A percentile compares a stretch with the other conserved stretches of the same genome.
phyloP scores from a whole-genome alignment of 2,329 filamentous ascomycete genomes.

The Penicillium brasilianum region DNA sequence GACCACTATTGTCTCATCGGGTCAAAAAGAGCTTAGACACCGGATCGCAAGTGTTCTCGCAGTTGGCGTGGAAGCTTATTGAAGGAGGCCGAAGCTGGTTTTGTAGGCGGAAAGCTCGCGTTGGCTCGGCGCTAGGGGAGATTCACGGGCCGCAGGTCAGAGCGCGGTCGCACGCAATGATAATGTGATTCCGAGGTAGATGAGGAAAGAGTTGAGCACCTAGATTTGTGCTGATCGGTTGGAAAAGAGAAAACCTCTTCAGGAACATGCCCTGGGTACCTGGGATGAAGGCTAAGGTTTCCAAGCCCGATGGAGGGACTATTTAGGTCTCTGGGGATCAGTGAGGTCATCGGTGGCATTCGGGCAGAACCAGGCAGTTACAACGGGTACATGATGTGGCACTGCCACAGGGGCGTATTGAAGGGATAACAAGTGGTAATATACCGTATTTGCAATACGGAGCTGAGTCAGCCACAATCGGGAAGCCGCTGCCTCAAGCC shows the following conservation, averaged over 20 bases:
- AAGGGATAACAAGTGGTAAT: not conserved
- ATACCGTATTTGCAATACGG: not conserved
- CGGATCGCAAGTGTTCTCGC: not conserved
- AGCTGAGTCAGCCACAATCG: constrained; percentile 17
- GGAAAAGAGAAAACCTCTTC: not conserved
- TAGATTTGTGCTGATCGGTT: not conserved
- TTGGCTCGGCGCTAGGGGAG: constrained; percentile 30
- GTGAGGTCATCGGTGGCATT: constrained; percentile 36
- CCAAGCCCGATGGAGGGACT: not conserved
- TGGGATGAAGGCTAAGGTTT: constrained; percentile 7
- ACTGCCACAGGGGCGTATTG: not conserved
- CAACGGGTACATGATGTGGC: constrained; percentile 3
- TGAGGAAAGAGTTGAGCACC: not conserved
- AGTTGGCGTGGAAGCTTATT: constrained; percentile 10
- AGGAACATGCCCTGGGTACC: constrained; percentile 5
- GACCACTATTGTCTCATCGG: constrained; percentile 13
- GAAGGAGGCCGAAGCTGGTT: constrained; percentile 20
- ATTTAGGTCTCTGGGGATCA: constrained; percentile 12
- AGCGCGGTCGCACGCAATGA: constrained; percentile 5
- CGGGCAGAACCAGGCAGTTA: constrained; percentile 16
- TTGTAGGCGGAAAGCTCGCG: constrained; percentile 30
- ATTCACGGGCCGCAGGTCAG: constrained; percentile 30
- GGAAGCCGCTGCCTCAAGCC: not conserved
- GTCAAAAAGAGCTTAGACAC: not conserved
- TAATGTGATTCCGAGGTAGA: constrained; percentile 13